A percentile compares a stretch with the other conserved stretches of the same genome.
Evolutionary conservation across 208 protist genomes (phyloP).

Genomic region (Entamoeba dispar): DNA sequence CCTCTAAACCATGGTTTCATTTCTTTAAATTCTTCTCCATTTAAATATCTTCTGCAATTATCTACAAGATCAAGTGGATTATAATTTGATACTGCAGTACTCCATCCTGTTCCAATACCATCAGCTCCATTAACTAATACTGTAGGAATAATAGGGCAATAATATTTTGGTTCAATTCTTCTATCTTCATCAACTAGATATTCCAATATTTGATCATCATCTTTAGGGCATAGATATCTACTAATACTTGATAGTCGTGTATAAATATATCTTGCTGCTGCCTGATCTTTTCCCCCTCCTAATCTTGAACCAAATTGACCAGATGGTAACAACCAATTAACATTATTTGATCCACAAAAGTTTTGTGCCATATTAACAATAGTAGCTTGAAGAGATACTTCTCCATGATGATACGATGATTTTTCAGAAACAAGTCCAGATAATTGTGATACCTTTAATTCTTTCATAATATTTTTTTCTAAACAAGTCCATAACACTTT

Average conservation of each 20-base stretch:
- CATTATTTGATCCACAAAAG: constrained; percentile 79
- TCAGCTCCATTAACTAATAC: constrained; percentile 89
- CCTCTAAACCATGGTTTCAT: constrained; percentile 85
- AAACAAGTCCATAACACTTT: constrained; percentile 99
- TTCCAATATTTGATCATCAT: constrained; percentile 75
- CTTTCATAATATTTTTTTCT: constrained; percentile 85
- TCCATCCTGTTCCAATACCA: constrained; percentile 97
- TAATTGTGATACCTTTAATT: constrained; percentile 94
- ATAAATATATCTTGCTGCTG: constrained; percentile 92
- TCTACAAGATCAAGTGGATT: constrained; percentile 81
- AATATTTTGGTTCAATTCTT: constrained; percentile 90
- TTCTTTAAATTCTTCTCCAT: constrained; percentile 42
- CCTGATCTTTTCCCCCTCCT: constrained; percentile 88
- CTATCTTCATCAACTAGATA: constrained; percentile 93
- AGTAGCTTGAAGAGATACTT: constrained; percentile 74
- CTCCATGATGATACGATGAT: constrained; percentile 98
- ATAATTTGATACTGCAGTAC: constrained; percentile 82
- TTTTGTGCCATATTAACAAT: constrained; percentile 93
- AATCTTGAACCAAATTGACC: constrained; percentile 94
- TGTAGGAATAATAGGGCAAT: constrained; percentile 93
- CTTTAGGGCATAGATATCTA: constrained; percentile 64
- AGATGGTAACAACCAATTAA: constrained; percentile 79
- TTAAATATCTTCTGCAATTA: constrained; percentile 56
- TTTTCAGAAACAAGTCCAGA: constrained; percentile 93
- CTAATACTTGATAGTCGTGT: constrained; percentile 75